phyloP scores from a whole-genome alignment of 805 yeast genomes.

The Candida manassasensis region DNA sequence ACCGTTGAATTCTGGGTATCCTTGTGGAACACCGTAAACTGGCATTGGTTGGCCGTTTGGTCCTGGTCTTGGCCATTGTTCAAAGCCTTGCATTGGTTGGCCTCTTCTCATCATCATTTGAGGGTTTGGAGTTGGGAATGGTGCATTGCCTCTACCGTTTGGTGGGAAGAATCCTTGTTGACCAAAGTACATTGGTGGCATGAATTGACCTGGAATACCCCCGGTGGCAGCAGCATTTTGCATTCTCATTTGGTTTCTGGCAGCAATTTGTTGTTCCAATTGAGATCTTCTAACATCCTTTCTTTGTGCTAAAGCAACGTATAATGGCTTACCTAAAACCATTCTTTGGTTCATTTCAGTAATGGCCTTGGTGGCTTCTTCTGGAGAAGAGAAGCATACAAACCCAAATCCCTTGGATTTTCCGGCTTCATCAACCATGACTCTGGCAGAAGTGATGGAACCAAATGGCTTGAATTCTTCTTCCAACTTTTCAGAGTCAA shows the following conservation, averaged over 20 bases:
- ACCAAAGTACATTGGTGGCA: conserved; percentile 81
- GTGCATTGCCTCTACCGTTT: conserved; percentile 70
- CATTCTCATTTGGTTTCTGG: conserved; percentile 96
- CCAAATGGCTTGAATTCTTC: conserved; percentile 95
- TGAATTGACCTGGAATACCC: conserved; percentile 82
- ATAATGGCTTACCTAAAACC: conserved; percentile 92
- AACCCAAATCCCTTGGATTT: conserved; percentile 98
- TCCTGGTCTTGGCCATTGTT: conserved; percentile 65
- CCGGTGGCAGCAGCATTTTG: conserved; percentile 93
- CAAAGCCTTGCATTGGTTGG: conserved; percentile 30
- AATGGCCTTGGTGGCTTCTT: conserved; percentile 98
- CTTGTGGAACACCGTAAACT: conserved; percentile 70
- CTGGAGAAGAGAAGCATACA: conserved; percentile 96
- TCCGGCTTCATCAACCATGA: conserved; percentile 91
- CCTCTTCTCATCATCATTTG: conserved; percentile 75
- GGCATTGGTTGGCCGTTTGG: conserved; percentile 85
- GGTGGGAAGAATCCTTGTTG: conserved; percentile 85
- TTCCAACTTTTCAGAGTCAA: conserved; percentile 85
- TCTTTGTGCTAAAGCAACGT: conserved; percentile 98
- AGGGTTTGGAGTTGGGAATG: conserved; percentile 77
- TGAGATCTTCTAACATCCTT: conserved; percentile 96
- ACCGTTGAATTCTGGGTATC: conserved; percentile 34
- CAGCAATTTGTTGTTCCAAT: conserved; percentile 95
- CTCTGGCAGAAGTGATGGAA: conserved; percentile 90
- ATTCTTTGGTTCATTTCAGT: conserved; percentile 97